Evolutionary conservation across 768 basidiomycete genomes (phyloP), one percentile per base, ranked within the genome.

Genomic region (Auriculariales sp.): DNA sequence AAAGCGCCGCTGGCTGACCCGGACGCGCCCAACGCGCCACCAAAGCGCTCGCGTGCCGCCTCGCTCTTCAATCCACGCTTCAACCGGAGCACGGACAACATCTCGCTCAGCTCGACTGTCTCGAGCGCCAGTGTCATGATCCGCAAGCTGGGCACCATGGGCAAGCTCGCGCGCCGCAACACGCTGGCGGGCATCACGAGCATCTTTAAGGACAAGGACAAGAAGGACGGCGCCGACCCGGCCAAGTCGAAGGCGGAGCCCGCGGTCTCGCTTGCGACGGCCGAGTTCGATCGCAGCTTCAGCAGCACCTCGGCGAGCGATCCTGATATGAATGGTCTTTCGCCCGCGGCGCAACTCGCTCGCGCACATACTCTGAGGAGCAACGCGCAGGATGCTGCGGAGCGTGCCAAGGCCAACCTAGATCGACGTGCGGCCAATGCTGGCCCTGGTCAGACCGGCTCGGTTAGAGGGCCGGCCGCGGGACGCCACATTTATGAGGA

Each of bases 61-160:
- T 73, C 79, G 19, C 61, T 97, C 55, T 93, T 98, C 73, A 95
- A 91, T 64, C 78, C 85, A 54, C 80, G 83, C 55, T 66, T 87
- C 57, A 94, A 95, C 61, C 78, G 81, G 35, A 85, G 81, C 49
- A 93, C 89, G 35, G 92, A 94, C 64, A 95, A 94, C 64, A 94
- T 98, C 55, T 95, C 92, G 25, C 75, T 98, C 32, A 86, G 83
- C 17, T 92, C 88, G 6, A 95, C 94, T 39, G 93, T 95, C 57
- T 88, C 84, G 54, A 89, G 85, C 47, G 94, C 94, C 19, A 90
- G 86, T 36, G 84, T 97, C 62, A 94, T 98, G 77, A 93, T 95
- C 58, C 78, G 93, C 56, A 98, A 95, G 69, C 79, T 98, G 44
- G 87, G 93, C 3, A 80, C 81, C 32, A 81, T 95, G 66, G 88